These are phyloP conservation scores for Daldinia loculata DNA, from an alignment of 495 filamentous ascomycete species.

Conservation along the genomic window DNA sequence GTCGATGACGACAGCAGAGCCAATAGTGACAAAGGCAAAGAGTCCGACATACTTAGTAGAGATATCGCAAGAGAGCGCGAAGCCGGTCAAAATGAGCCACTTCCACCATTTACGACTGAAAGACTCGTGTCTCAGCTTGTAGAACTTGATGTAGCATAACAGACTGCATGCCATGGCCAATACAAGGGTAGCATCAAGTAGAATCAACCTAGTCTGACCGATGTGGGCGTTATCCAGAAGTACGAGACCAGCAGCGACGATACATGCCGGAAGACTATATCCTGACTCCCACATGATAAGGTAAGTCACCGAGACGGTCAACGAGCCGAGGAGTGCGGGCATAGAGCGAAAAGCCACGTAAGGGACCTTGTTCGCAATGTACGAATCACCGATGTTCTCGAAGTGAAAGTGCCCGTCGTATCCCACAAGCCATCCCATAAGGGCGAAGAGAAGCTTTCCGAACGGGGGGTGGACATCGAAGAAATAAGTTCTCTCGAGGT, in stretches of 20 bases:
- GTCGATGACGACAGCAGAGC: slow-evolving; percentile 90
- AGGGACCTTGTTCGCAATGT: slow-evolving; percentile 95
- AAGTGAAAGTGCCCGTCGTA: slow-evolving; percentile 98
- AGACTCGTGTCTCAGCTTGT: slow-evolving; percentile 89
- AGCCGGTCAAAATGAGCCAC: slow-evolving; percentile 94
- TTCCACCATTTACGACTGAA: slow-evolving; percentile 99
- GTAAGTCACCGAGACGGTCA: slow-evolving; percentile 94
- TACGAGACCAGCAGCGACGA: slow-evolving; percentile 84
- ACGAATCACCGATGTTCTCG: slow-evolving; percentile 99
- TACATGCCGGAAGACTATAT: slow-evolving; percentile 91
- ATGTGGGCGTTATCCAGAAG: slow-evolving; percentile 99
- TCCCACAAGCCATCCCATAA: slow-evolving; percentile 95
- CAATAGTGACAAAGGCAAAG: slow-evolving; percentile 97
- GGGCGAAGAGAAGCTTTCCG: slow-evolving; percentile 86
- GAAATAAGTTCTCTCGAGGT: slow-evolving; percentile 97
- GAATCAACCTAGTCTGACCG: slow-evolving; percentile 93
- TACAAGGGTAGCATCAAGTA: slow-evolving; percentile 93
- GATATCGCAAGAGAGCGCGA: slow-evolving; percentile 94
- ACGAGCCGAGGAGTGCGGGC: slow-evolving; percentile 87
- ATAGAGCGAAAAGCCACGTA: slow-evolving; percentile 95
- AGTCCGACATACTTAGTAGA: slow-evolving; percentile 97
- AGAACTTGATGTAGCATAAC: slow-evolving; percentile 94
- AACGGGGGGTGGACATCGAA: slow-evolving; percentile 99
- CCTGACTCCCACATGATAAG: slow-evolving; percentile 99
- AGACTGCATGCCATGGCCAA: slow-evolving; percentile 95